These are phyloP conservation scores for Globisporangium splendens DNA, from an alignment of 352 stramenopile genomes.

Conservation along the genomic window DNA sequence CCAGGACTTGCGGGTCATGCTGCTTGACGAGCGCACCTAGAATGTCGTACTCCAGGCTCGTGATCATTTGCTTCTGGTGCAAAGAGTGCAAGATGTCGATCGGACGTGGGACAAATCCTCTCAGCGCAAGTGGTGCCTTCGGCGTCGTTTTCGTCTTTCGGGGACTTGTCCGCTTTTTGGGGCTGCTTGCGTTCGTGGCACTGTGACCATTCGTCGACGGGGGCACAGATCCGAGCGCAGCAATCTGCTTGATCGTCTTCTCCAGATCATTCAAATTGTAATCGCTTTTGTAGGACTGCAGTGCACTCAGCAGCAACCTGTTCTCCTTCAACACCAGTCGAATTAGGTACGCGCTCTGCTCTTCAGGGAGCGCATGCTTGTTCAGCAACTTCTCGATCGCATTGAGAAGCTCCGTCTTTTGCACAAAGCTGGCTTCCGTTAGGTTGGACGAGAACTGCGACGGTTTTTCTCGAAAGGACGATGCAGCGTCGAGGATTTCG, in stretches of 20 bases:
- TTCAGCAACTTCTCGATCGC: constrained; percentile 54
- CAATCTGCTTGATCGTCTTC: constrained; percentile 47
- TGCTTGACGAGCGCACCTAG: constrained; percentile 57
- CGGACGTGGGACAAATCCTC: constrained; percentile 18
- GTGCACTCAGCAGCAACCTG: constrained; percentile 44
- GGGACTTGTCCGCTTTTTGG: constrained; percentile 8
- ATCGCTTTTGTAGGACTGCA: constrained; percentile 50
- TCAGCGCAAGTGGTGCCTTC: constrained; percentile 1
- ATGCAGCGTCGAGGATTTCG: constrained; percentile 37
- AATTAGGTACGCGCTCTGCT: constrained; percentile 41
- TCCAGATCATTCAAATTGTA: constrained; percentile 45
- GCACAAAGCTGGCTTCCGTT: constrained; percentile 14
- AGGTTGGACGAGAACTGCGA: neutral
- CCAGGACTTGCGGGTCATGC: constrained; percentile 46
- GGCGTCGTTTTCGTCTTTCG: constrained; percentile 13
- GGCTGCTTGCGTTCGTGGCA: neutral
- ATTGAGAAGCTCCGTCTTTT: constrained; percentile 44
- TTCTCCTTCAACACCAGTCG: constrained; percentile 49
- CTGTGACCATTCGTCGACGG: constrained; percentile 1
- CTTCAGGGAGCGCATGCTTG: constrained; percentile 56
- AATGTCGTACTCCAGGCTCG: constrained; percentile 54
- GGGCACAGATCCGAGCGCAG: constrained; percentile 23
- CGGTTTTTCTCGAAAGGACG: constrained; percentile 19
- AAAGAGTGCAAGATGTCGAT: constrained; percentile 44
- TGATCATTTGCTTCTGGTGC: constrained; percentile 60